Evolutionary conservation across 257 asterid species (phyloP), one percentile per base, ranked within the genome.

Genomic region (Rehmannia glutinosa): DNA sequence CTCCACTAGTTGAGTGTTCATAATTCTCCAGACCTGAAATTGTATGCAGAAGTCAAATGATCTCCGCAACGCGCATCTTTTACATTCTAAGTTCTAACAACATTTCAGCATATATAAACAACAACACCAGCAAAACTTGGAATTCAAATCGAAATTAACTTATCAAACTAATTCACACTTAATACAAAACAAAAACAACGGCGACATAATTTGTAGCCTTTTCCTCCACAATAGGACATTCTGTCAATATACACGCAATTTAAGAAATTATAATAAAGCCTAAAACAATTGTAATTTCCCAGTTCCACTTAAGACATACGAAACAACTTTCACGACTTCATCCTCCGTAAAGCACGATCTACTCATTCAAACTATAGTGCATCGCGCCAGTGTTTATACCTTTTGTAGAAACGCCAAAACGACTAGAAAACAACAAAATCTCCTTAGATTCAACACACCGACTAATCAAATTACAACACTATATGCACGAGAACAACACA

Each of bases 1-100:
- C 76, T 86, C 96, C 78, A 78, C 76, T 28, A 87, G 73, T 69
- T 81, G 85, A 64, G 79, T 67, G 76, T 63, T 78, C 84, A 81
- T 80, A 24, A 23, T 79, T 82, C 75, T 69, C 64, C 63, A 35
- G 54, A 65, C 85, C 92, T 83, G 80, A 71, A 80, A 76, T 30
- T 50, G 36, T 12, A 28, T 57, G 47, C 61, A 52, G 15, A 67
- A 53, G 28, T 46, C 46, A 42, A 42, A 35, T 49, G n/a, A 62
- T 66, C 30, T 74, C 64, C 20, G 13, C 41, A 41, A 25, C 17
- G 24, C 49, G 30, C 16, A 10, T 8, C 68, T n/a, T 28, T 20
- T 1, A 17, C 49, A 55, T 62, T 49, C 59, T 5, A 35, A n/a
- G n/a, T n/a, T n/a, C n/a, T n/a, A n/a, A n/a, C n/a, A n/a, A n/a